These are phyloP conservation scores for Ganoderma resinaceum DNA, from an alignment of 1,284 basidiomycete genomes.

Conservation along the genomic window DNA sequence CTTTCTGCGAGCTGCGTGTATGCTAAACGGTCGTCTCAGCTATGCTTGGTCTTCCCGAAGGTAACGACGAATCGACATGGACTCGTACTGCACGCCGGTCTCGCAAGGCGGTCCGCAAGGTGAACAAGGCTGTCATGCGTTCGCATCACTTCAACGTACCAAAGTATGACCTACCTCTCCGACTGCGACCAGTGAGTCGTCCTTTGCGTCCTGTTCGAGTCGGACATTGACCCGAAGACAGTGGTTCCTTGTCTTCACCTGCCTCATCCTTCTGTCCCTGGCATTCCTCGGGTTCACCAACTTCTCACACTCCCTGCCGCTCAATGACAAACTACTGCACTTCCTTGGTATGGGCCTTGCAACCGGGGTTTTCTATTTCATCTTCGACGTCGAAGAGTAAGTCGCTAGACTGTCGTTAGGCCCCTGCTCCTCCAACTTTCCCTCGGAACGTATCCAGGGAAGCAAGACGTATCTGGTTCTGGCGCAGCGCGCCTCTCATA, in stretches of 20 bases:
- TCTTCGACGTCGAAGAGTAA: constrained; percentile 87
- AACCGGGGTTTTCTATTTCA: constrained; percentile 86
- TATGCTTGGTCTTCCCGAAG: constrained; percentile 30
- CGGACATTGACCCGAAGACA: constrained; percentile 36
- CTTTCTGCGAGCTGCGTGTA: neutral
- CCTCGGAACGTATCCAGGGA: constrained; percentile 50
- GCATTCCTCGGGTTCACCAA: constrained; percentile 80
- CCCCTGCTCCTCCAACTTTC: constrained; percentile 4
- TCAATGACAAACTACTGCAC: constrained; percentile 87
- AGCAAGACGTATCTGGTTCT: constrained; percentile 81
- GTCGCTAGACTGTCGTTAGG: constrained; percentile 35
- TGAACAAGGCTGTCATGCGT: constrained; percentile 60
- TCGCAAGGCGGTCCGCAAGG: constrained; percentile 43
- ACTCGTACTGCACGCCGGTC: constrained; percentile 32
- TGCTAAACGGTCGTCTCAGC: constrained; percentile 4
- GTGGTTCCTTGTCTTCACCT: constrained; percentile 80
- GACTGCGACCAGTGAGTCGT: constrained; percentile 70
- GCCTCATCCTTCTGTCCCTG: constrained; percentile 66
- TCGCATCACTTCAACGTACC: constrained; percentile 63
- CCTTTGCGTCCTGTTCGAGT: constrained; percentile 3
- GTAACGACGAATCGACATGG: constrained; percentile 34
- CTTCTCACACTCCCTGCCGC: constrained; percentile 65
- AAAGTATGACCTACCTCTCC: constrained; percentile 73
- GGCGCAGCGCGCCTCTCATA: constrained; percentile 79
- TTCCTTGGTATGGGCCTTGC: constrained; percentile 84